phyloP scores from a whole-genome alignment of 768 basidiomycete genomes.

The Boletellus sp. region DNA sequence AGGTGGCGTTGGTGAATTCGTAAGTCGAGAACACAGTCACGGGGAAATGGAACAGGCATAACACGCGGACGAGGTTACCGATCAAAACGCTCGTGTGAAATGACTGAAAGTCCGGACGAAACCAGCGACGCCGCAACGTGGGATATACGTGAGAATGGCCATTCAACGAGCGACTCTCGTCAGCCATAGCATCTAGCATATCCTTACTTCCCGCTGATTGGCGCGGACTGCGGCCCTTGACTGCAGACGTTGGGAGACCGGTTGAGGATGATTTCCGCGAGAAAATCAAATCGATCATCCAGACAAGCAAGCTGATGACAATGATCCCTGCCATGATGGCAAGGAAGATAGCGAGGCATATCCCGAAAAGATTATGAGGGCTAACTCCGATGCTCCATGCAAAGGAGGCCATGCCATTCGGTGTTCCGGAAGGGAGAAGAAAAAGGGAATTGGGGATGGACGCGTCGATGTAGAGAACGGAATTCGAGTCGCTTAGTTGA shows the following conservation, averaged over 20 bases:
- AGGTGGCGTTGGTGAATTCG: conserved; percentile 41
- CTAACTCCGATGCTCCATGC: conserved; percentile 81
- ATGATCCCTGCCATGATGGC: conserved; percentile 72
- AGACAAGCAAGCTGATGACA: conserved; percentile 63
- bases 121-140: conserved; percentile 30
- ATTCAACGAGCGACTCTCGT: conserved; percentile 31
- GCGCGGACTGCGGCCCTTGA: conserved; percentile 36
- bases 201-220: conserved; percentile 51
- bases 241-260: conserved; percentile 17
- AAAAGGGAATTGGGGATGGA: conserved; percentile 69
- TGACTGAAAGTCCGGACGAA: conserved; percentile 59
- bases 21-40: conserved; percentile 90
- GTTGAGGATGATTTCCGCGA: conserved; percentile 22
- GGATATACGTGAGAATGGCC: conserved; percentile 22
- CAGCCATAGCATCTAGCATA: conserved; percentile 35
- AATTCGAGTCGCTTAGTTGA: conserved; percentile 66
- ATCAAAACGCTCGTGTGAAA: conserved; percentile 80
- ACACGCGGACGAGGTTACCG: conserved; percentile 88
- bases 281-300: conserved; percentile 62
- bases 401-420: conserved; percentile 73
- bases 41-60: conserved; percentile 92
- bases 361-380: conserved; percentile 76
- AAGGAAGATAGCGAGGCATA: conserved; percentile 81
- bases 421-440: conserved; percentile 57
- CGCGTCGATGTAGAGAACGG: conserved; percentile 74